Conservation (phyloP, 2,329 filamentous ascomycete genomes). For the Claviceps fusiformis region DNA sequence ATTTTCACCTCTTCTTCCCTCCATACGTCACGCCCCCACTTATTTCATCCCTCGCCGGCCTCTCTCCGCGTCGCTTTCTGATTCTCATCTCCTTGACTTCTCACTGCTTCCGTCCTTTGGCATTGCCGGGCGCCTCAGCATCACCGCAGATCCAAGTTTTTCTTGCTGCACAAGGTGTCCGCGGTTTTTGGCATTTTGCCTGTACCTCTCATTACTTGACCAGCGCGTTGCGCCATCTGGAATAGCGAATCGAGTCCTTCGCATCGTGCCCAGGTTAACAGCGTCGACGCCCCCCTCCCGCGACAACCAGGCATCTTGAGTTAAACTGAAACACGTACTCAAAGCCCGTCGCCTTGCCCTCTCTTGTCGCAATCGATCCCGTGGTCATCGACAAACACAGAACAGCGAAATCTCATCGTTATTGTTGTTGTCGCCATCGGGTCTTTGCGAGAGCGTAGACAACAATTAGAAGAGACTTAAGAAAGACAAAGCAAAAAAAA, state of each 20-base stretch:
- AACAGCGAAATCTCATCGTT: constrained; percentile 21
- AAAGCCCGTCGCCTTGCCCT: constrained; percentile 17
- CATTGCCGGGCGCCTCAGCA: constrained; percentile 9
- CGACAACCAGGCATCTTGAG: constrained; percentile 17
- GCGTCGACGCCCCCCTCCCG: constrained; percentile 14
- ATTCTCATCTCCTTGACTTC: constrained; percentile 1
- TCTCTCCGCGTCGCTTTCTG: constrained; percentile 10
- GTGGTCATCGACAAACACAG: constrained; percentile 22
- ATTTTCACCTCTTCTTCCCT: constrained; percentile 16
- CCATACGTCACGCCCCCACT: constrained; percentile 21
- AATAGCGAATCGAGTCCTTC: constrained; percentile 8
- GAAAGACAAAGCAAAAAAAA: constrained; percentile 1
- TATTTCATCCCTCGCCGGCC: constrained; percentile 9
- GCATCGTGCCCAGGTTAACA: constrained; percentile 8
- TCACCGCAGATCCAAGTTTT: constrained; percentile 5
- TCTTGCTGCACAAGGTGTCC: constrained; percentile 5
- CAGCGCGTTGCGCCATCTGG: constrained; percentile 5
- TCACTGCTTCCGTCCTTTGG: constrained; percentile 9
- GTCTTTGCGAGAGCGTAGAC: constrained; percentile 25
- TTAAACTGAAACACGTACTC: constrained; percentile 31
- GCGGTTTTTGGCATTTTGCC: constrained; percentile 3
- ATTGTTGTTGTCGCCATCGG: constrained; percentile 16
- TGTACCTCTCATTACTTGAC: constrained; percentile 2
- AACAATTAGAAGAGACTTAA: constrained; percentile 18
- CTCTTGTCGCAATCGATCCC: constrained; percentile 19